phyloP scores from a whole-genome alignment of 2,329 filamentous ascomycete species.

The Cladosporium sp. region DNA sequence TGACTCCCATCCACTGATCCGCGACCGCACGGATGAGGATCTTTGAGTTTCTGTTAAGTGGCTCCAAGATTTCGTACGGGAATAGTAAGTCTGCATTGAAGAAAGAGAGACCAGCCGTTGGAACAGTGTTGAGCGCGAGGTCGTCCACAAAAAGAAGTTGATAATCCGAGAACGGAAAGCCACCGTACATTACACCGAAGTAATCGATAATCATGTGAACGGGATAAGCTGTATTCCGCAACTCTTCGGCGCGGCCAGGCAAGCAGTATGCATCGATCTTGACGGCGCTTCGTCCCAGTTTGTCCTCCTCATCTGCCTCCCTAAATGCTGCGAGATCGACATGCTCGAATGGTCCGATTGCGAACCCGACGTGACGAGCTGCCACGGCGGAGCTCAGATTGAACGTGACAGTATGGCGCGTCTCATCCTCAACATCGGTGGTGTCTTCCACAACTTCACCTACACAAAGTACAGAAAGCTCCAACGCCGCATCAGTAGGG shows the following conservation, averaged over 20 bases:
- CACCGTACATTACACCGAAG: slow-evolving; percentile 81
- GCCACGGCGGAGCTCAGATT: slow-evolving; percentile 70
- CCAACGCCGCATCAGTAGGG: slow-evolving; percentile 80
- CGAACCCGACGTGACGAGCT: slow-evolving; percentile 87
- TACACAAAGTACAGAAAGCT: slow-evolving; percentile 87
- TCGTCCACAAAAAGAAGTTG: slow-evolving; percentile 95
- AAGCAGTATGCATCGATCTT: slow-evolving; percentile 90
- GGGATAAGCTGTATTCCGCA: slow-evolving; percentile 81
- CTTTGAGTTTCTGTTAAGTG: slow-evolving; percentile 75
- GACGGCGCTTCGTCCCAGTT: slow-evolving; percentile 80
- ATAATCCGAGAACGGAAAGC: slow-evolving; percentile 88
- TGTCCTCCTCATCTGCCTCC: slow-evolving; percentile 86
- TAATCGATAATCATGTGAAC: slow-evolving; percentile 86
- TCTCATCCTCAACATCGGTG: slow-evolving; percentile 69
- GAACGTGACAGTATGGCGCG: slow-evolving; percentile 86
- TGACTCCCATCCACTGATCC: slow-evolving; percentile 91
- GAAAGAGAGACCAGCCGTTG: slow-evolving; percentile 78
- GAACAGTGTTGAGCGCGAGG: slow-evolving; percentile 67
- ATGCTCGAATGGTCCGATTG: slow-evolving; percentile 90
- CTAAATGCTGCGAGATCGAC: slow-evolving; percentile 80
- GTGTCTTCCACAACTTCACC: slow-evolving; percentile 82
- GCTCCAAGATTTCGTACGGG: slow-evolving; percentile 79
- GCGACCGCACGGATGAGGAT: slow-evolving; percentile 79
- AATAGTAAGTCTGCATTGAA: slow-evolving; percentile 85
- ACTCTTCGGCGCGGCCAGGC: slow-evolving; percentile 74